Conservation (phyloP, 805 yeast species). For the Kazachstania bromeliacearum region DNA sequence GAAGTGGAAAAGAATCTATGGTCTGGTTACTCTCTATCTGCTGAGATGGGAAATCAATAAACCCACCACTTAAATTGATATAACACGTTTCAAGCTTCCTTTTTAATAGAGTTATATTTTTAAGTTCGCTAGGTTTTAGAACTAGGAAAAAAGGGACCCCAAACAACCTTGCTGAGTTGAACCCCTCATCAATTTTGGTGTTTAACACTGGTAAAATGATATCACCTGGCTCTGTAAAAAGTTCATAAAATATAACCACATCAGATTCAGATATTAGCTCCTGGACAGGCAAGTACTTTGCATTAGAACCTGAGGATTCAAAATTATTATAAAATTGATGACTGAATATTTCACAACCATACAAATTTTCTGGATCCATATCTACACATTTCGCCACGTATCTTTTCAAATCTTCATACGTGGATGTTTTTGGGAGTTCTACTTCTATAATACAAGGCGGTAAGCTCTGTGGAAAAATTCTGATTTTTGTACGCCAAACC, state of each 20-base stretch:
- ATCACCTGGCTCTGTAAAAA: slow-evolving; percentile 34
- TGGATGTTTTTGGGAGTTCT: slow-evolving; percentile 57
- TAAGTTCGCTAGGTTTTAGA: slow-evolving; percentile 40
- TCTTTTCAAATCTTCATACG: slow-evolving; percentile 50
- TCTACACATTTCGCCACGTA: slow-evolving; percentile 45
- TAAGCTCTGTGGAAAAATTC: slow-evolving; percentile 51
- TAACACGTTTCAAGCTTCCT: slow-evolving; percentile 44
- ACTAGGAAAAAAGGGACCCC: slow-evolving; percentile 72
- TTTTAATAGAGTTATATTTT: slow-evolving; percentile 50
- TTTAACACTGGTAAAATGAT: slow-evolving; percentile 54
- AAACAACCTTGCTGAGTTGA: slow-evolving; percentile 40
- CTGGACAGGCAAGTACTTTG: slow-evolving; percentile 50
- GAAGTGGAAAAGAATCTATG: slow-evolving; percentile 31
- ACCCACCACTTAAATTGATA: slow-evolving; percentile 39
- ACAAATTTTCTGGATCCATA: slow-evolving; percentile 31
- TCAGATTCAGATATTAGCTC: slow-evolving; percentile 60
- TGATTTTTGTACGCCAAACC: slow-evolving; percentile 59
- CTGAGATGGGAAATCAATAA: slow-evolving; percentile 19
- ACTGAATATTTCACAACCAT: slow-evolving; percentile 56
- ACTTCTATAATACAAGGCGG: slow-evolving; percentile 50
- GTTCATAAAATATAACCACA: slow-evolving; percentile 55
- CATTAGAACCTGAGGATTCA: slow-evolving; percentile 46
- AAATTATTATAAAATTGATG: slow-evolving; percentile 61
- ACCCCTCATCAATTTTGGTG: slow-evolving; percentile 33
- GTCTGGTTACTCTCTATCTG: slow-evolving; percentile 8